These are phyloP conservation scores for Chaetomiaceae sp. DNA, from an alignment of 2,329 filamentous ascomycete genomes.

Conservation along the genomic window DNA sequence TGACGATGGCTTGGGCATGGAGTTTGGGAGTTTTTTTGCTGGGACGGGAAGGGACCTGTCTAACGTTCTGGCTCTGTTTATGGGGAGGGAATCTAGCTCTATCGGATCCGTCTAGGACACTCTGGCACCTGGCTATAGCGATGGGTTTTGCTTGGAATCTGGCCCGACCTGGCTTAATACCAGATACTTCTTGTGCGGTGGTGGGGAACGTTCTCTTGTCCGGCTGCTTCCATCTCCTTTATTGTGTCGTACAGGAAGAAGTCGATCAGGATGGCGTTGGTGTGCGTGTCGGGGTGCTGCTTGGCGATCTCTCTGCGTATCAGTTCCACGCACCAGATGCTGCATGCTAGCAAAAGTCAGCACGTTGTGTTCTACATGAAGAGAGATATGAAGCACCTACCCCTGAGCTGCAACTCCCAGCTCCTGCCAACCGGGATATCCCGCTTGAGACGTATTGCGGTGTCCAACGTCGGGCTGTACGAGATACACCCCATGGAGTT, in stretches of 20 bases:
- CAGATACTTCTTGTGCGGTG: constrained; percentile 91
- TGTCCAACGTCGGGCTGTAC: constrained; percentile 76
- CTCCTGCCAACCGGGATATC: constrained; percentile 64
- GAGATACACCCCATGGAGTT: constrained; percentile 74
- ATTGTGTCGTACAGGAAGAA: constrained; percentile 96
- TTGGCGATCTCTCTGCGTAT: constrained; percentile 74
- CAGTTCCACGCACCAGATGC: constrained; percentile 93
- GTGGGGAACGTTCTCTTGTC: constrained; percentile 65
- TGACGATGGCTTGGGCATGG: background rate
- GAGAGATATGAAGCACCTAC: constrained; percentile 36
- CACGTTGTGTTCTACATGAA: background rate
- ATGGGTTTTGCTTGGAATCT: background rate
- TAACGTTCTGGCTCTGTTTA: background rate
- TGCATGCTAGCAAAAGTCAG: constrained; percentile 57
- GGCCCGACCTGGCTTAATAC: constrained; percentile 56
- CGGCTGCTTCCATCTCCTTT: constrained; percentile 70
- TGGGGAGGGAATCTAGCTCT: constrained; percentile 2
- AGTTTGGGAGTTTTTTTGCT: constrained; percentile 12
- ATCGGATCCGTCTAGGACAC: background rate
- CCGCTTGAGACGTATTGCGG: constrained; percentile 60
- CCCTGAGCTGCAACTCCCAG: constrained; percentile 85
- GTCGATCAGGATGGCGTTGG: constrained; percentile 91
- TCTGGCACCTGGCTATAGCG: background rate
- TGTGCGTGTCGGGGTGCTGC: constrained; percentile 62
- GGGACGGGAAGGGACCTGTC: background rate